Evolutionary conservation across 78 protist genomes (phyloP).

Genomic region (Dictyostelium firmibasis): DNA sequence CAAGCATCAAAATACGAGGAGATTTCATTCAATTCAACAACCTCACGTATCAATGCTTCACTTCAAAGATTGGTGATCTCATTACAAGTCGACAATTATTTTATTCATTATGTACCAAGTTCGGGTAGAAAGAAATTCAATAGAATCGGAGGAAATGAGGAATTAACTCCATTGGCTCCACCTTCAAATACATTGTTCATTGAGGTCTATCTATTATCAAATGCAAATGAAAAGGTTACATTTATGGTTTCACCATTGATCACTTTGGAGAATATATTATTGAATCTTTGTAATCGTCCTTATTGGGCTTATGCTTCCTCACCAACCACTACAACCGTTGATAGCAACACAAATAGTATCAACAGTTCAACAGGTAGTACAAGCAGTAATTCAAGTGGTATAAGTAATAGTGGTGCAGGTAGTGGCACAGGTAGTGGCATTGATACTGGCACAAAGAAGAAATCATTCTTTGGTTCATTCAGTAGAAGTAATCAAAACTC

Average conservation of each 20-base stretch:
- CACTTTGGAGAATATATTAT: constrained; percentile 59
- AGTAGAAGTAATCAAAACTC: constrained; percentile 53
- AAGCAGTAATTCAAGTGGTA: background rate
- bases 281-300: constrained; percentile 67
- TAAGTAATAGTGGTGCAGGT: background rate
- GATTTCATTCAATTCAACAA: constrained; percentile 30
- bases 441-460: constrained; percentile 31
- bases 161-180: constrained; percentile 67
- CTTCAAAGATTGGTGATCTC: constrained; percentile 71
- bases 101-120: constrained; percentile 77
- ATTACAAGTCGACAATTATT: constrained; percentile 72
- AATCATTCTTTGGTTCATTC: constrained; percentile 81
- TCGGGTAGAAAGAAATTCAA: constrained; percentile 71
- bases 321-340: background rate
- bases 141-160: constrained; percentile 73
- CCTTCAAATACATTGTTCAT: constrained; percentile 48
- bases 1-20: constrained; percentile 45
- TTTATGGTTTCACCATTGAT: constrained; percentile 67
- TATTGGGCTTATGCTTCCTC: constrained; percentile 54
- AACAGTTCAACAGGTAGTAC: background rate
- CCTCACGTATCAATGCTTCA: constrained; percentile 34
- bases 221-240: constrained; percentile 65
- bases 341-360: background rate
- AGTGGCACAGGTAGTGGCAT: background rate
- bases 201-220: constrained; percentile 46